These are phyloP conservation scores for Aristolochia fimbriata DNA, from an alignment of 164 flowering plant genomes.

Conservation along the genomic window DNA sequence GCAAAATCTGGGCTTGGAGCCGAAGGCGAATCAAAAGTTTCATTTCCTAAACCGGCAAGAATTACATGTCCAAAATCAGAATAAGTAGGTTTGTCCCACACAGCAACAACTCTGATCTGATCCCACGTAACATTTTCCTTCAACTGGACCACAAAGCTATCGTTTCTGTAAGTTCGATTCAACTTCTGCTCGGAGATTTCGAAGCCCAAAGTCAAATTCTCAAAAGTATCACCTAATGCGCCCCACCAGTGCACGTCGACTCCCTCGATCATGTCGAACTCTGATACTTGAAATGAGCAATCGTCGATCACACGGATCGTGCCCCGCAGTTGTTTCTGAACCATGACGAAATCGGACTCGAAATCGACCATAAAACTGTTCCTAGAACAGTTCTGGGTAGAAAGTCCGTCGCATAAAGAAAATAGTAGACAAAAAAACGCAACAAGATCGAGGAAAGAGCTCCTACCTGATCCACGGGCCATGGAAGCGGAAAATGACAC, in stretches of 20 bases:
- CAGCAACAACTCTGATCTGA: slow-evolving; percentile 53
- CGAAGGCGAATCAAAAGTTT: background rate
- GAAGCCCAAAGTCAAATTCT: slow-evolving; percentile 60
- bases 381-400: slow-evolving; percentile 1
- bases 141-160: slow-evolving; percentile 45
- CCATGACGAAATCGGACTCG: slow-evolving; percentile 57
- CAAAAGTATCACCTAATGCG: slow-evolving; percentile 41
- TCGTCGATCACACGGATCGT: slow-evolving; percentile 40
- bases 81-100: slow-evolving; percentile 69
- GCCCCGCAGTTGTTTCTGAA: slow-evolving; percentile 79
- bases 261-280: slow-evolving; percentile 80
- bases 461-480: slow-evolving; percentile 1
- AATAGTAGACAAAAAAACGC: background rate
- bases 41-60: slow-evolving; percentile 3
- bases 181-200: slow-evolving; percentile 52
- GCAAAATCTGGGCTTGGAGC: slow-evolving; percentile 10
- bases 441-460: background rate
- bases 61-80: slow-evolving; percentile 24
- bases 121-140: slow-evolving; percentile 61
- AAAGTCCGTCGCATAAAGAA: background rate
- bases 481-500: background rate
- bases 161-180: slow-evolving; percentile 60
- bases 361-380: slow-evolving; percentile 30
- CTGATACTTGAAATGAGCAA: slow-evolving; percentile 68
- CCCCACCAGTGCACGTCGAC: slow-evolving; percentile 90